phyloP scores from a whole-genome alignment of 257 asterid genomes.

The Primulina eburnea region DNA sequence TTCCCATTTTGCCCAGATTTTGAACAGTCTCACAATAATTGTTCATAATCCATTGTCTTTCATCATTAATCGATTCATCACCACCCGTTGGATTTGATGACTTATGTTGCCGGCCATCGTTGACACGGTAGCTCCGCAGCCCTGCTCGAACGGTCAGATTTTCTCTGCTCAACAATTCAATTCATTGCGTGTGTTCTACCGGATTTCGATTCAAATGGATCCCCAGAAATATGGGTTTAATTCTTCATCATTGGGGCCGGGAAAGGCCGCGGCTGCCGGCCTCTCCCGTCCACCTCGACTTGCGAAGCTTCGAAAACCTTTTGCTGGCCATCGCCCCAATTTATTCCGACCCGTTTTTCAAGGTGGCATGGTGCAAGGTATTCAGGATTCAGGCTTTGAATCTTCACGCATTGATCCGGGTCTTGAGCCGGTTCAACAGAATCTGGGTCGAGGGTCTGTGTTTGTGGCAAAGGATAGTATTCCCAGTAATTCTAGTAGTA shows the following conservation, averaged over 20 bases:
- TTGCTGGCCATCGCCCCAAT: conserved; percentile 44
- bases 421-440: conserved; percentile 16
- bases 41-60: too few relatives aligned
- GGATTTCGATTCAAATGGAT: conserved; percentile 47
- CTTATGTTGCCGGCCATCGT: conserved; percentile 56
- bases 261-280: conserved; percentile 41
- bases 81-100: conserved; percentile 51
- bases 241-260: conserved; percentile 50
- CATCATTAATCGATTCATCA: conserved; percentile 16
- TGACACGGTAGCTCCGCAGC: conserved; percentile 42
- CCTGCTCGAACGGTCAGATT: conserved; percentile 43
- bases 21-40: conserved; percentile 26
- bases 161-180: conserved; percentile 25
- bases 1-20: conserved; percentile 15
- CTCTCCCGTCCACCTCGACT: conserved; percentile 60
- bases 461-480: conserved; percentile 35
- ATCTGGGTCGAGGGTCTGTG: conserved; percentile 36
- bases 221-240: conserved; percentile 46
- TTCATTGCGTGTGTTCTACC: conserved; percentile 17
- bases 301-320: conserved; percentile 60
- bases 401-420: conserved; percentile 34
- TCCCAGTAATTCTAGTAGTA: conserved; percentile 8
- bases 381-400: conserved; percentile 28
- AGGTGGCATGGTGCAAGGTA: not conserved
- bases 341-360: conserved; percentile 37